These are phyloP conservation scores for Stachybotrys echinatus DNA, from an alignment of 2,329 filamentous ascomycete genomes.

Conservation along the genomic window DNA sequence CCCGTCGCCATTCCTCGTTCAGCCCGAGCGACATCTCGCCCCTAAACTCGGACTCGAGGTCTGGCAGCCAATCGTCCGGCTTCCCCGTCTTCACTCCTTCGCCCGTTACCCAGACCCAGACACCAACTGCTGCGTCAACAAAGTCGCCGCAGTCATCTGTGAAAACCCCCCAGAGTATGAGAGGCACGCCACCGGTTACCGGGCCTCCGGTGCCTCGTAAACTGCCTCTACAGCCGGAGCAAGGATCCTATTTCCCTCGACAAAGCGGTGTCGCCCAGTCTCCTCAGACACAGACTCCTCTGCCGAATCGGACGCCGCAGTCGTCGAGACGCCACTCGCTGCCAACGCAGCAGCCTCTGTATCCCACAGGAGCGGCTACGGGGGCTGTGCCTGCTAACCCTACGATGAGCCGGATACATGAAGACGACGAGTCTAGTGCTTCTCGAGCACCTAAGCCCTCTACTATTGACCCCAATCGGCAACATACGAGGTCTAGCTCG, in stretches of 20 bases:
- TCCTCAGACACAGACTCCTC: neutral
- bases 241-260: constrained; percentile 3
- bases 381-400: constrained; percentile 1
- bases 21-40: neutral
- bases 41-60: neutral
- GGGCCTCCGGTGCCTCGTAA: constrained; percentile 6
- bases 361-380: neutral
- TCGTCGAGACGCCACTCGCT: neutral
- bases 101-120: constrained; percentile 1
- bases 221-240: neutral
- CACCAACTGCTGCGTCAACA: neutral
- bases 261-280: neutral
- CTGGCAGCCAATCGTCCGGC: neutral
- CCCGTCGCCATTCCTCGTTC: neutral
- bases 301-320: neutral
- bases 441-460: neutral
- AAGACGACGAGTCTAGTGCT: constrained; percentile 9
- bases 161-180: neutral
- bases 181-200: neutral
- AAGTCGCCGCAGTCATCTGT: neutral
- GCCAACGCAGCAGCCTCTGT: neutral
- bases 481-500: neutral
- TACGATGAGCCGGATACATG: constrained; percentile 9
- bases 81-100: neutral
- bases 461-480: too few species aligned